Evolutionary conservation across 805 yeast genomes (phyloP).

Genomic region (Saturnispora zaruensis): DNA sequence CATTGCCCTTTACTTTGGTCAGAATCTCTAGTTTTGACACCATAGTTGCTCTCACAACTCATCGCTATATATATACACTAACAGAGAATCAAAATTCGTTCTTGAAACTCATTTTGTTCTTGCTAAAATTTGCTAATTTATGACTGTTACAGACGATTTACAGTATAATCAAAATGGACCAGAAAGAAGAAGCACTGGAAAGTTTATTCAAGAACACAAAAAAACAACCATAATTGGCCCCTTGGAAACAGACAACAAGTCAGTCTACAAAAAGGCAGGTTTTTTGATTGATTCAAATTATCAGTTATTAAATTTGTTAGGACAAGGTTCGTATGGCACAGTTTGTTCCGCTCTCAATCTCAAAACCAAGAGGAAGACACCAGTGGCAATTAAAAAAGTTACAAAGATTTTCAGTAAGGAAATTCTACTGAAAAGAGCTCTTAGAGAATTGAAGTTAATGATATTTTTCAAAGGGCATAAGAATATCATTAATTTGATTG

Average conservation of each 20-base stretch:
- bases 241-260: slow-evolving; percentile 10
- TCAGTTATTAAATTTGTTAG: slow-evolving; percentile 48
- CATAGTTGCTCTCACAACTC: too few species aligned
- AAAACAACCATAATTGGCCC: neutral
- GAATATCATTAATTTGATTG: slow-evolving; percentile 67
- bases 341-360: slow-evolving; percentile 68
- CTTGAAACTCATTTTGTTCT: neutral
- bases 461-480: slow-evolving; percentile 77
- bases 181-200: neutral
- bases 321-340: slow-evolving; percentile 81
- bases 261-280: slow-evolving; percentile 42
- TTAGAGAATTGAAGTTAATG: slow-evolving; percentile 77
- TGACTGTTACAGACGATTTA: neutral
- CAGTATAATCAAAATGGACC: neutral
- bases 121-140: neutral
- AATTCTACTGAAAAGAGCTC: slow-evolving; percentile 65
- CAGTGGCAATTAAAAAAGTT: slow-evolving; percentile 75
- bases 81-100: neutral
- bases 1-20: neutral
- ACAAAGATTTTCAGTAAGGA: slow-evolving; percentile 59
- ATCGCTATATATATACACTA: neutral
- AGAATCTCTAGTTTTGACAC: neutral
- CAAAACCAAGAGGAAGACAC: slow-evolving; percentile 29
- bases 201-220: neutral
- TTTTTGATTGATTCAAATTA: slow-evolving; percentile 60